Conservation (phyloP, 768 basidiomycete species). For the Peribolospora kevripleyi region DNA sequence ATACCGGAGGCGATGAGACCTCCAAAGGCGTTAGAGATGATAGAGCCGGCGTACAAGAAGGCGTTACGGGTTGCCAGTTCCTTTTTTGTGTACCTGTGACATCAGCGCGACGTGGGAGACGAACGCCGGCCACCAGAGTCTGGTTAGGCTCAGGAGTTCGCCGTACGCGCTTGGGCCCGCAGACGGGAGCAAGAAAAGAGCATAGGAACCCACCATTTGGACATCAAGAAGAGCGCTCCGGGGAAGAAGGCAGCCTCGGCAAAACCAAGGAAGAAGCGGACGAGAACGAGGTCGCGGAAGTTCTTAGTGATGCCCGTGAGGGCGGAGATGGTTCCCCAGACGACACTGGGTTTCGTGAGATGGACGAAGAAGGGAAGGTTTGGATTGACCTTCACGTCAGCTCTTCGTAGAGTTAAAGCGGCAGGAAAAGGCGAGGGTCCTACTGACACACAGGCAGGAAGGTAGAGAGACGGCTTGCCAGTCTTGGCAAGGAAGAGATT, state of each 20-base stretch:
- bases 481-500: slow-evolving; percentile 17
- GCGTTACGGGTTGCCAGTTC: neutral
- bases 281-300: slow-evolving; percentile 22
- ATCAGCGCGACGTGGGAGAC: neutral
- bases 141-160: neutral
- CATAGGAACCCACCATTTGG: neutral
- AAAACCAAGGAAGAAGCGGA: neutral
- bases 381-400: neutral
- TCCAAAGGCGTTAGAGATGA: neutral
- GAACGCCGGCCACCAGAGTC: neutral
- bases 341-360: too few species aligned
- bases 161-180: neutral
- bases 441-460: slow-evolving; percentile 32
- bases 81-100: neutral
- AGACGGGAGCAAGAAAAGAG: neutral
- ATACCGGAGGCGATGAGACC: neutral
- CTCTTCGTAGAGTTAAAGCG: neutral
- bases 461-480: slow-evolving; percentile 18
- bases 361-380: too few species aligned
- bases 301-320: slow-evolving; percentile 27
- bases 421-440: slow-evolving; percentile 13
- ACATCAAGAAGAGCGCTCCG: too few species aligned
- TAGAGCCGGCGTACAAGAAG: neutral
- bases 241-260: neutral
- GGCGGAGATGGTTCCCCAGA: slow-evolving; percentile 20